Evolutionary conservation across 2,329 filamentous ascomycete genomes (phyloP).

Genomic region (Balansia obtecta): DNA sequence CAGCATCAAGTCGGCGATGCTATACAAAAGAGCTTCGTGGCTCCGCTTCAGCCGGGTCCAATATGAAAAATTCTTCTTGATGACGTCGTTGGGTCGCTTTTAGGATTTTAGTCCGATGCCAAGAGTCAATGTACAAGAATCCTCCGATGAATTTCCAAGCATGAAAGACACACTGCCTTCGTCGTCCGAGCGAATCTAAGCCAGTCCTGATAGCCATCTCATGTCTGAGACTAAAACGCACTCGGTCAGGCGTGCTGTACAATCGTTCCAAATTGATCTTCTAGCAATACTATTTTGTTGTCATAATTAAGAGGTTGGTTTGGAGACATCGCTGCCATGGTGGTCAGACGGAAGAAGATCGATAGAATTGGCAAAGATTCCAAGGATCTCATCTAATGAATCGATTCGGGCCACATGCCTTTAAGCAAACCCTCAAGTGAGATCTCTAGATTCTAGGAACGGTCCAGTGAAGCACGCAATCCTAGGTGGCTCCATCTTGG

Average conservation of each 20-base stretch:
- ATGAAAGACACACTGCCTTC: background rate
- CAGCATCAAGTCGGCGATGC: background rate
- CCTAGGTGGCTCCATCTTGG: background rate
- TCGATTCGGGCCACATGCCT: background rate
- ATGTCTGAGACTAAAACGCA: background rate
- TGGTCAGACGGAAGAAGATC: background rate
- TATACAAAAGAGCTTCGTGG: background rate
- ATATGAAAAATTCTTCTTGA: background rate
- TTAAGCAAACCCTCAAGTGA: background rate
- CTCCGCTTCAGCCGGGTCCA: background rate
- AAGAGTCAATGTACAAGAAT: background rate
- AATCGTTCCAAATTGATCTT: background rate
- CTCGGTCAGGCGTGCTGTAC: background rate
- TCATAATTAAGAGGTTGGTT: background rate
- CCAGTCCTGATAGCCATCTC: background rate
- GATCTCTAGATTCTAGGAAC: background rate
- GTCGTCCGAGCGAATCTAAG: background rate
- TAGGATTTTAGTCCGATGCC: background rate
- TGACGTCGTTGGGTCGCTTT: background rate
- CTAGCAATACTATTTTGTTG: background rate
- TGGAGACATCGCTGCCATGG: background rate
- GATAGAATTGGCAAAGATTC: background rate
- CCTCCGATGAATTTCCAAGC: background rate
- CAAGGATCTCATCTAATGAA: slow-evolving; percentile 1
- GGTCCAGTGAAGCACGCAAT: background rate